phyloP scores from a whole-genome alignment of 345 rosid species.

The Moricandia arvensis region DNA sequence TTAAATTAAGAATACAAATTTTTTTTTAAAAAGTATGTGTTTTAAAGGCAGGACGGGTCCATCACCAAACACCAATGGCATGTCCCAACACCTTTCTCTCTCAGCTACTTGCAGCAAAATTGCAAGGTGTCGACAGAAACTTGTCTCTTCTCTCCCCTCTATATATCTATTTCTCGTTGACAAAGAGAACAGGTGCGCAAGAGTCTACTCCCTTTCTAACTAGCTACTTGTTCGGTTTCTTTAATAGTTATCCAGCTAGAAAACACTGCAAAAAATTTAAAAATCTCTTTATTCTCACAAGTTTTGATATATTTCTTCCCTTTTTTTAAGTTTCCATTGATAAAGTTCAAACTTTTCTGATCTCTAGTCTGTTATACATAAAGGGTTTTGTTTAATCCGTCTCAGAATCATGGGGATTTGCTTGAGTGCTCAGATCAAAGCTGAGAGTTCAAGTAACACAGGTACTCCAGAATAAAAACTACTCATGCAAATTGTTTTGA shows the following conservation, averaged over 20 bases:
- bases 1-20: not conserved
- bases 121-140: constrained; percentile 13
- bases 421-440: constrained; percentile 84
- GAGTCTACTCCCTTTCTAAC: not conserved
- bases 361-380: constrained; percentile 25
- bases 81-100: constrained; percentile 23
- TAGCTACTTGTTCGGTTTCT: constrained; percentile 15
- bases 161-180: constrained; percentile 4
- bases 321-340: not conserved
- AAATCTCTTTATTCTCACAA: constrained; percentile 2
- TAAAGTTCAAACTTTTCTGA: constrained; percentile 9
- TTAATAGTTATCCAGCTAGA: not conserved
- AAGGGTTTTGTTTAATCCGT: constrained; percentile 26
- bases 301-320: constrained; percentile 40
- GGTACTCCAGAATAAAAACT: constrained; percentile 44
- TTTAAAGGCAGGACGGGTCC: constrained; percentile 35
- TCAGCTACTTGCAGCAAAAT: constrained; percentile 28
- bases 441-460: constrained; percentile 69
- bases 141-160: not conserved
- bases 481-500: constrained; percentile 1
- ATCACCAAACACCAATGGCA: constrained; percentile 35
- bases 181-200: constrained; percentile 20
- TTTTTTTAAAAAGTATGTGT: not conserved
- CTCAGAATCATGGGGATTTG: constrained; percentile 72
- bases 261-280: not conserved